Evolutionary conservation across 331 rosid species (phyloP), one percentile per base, ranked within the genome.

Genomic region (Malus hybrid): DNA sequence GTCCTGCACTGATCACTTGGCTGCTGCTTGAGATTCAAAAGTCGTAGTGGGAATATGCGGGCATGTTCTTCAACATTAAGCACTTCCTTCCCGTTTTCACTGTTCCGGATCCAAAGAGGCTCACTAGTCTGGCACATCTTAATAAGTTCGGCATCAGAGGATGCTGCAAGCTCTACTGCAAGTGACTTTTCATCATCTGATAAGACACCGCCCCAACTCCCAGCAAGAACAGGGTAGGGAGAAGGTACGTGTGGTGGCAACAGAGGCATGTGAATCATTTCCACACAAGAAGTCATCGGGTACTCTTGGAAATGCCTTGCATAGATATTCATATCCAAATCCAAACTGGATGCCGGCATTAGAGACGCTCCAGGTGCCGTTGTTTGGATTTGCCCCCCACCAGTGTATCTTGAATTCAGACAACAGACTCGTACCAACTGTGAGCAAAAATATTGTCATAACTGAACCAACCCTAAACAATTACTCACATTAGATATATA

Each of bases 261-360:
- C 93, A 88, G 86, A 0, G 93, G 91, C 2, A 88, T 81, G 6
- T 89, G 86, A 65, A 90, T 82, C 87, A 92, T 91, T 83, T 84
- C 26, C 26, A 5, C 2, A n/a, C 60, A 75, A 60, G 73, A 64
- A 24, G 86, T 64, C 74, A 89, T 80, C 12, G 86, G 83, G 61
- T 42, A 42, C 46, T 91, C 96, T 0, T 77, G n/a, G 57, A 86
- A 94, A 75, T 88, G 87, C 81, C 97, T 83, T 11, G 96, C 80
- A 81, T 92, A 94, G 6, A 92, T 91, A 81, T 83, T 84, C 96
- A 94, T 94, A 83, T 91, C 99, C 73, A 94, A 78, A 55, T 94
- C 99, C 81, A 94, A 66, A 6, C 32, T 58, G 3, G 97, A 92
- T 2, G 93, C 88, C 0, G 84, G 75, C 88, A 91, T 68, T 0